Percentiles rank a stretch among this genome's conserved stretches.
Conservation (phyloP, 1,284 basidiomycete genomes). For the Tilletia caries region DNA sequence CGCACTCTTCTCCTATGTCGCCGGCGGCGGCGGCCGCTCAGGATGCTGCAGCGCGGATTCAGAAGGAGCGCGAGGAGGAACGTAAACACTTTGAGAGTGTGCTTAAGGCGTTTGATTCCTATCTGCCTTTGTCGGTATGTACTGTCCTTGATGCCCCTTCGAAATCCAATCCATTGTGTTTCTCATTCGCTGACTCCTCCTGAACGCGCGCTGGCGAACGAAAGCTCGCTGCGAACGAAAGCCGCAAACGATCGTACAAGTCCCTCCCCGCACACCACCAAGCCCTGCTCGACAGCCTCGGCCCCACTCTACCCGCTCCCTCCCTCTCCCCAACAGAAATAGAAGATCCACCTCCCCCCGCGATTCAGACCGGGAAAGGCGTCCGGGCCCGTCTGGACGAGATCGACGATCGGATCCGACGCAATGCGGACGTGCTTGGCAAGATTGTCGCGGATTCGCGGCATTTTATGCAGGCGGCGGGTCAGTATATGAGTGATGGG, state of each 20-base stretch:
- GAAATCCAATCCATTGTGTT: no score
- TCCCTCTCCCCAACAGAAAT: conserved; percentile 11
- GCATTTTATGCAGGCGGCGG: conserved; percentile 37
- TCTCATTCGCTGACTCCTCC: not conserved
- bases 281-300: conserved; percentile 31
- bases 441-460: conserved; percentile 41
- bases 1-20: no score
- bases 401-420: conserved; percentile 51
- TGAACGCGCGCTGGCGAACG: no score
- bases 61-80: conserved; percentile 22
- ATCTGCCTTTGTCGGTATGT: conserved; percentile 40
- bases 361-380: conserved; percentile 25
- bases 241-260: conserved; percentile 36
- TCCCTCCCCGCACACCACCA: conserved; percentile 43
- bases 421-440: conserved; percentile 45
- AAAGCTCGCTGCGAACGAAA: conserved; percentile 40
- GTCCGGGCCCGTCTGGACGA: conserved; percentile 42
- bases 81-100: conserved; percentile 45
- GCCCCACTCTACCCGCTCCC: conserved; percentile 28
- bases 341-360: not conserved
- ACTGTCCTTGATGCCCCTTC: no score
- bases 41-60: not conserved
- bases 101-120: conserved; percentile 44
- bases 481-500: conserved; percentile 1
- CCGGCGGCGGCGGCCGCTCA: no score